These are phyloP conservation scores for Penicillium pulvis DNA, from an alignment of 495 filamentous ascomycete genomes.

Conservation along the genomic window DNA sequence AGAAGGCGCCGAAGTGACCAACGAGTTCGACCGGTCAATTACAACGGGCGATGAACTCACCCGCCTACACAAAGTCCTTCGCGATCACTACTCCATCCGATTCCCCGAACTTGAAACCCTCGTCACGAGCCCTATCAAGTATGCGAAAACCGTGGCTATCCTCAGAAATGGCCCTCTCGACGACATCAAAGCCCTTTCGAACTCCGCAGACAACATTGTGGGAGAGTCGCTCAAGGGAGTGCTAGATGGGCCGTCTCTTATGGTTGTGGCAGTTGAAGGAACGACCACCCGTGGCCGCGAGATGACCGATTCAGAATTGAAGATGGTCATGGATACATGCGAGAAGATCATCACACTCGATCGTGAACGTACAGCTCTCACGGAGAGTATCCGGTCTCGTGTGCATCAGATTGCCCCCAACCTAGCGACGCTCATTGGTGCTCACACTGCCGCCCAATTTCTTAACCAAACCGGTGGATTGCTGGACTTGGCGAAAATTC, in stretches of 20 bases:
- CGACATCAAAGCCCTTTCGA: constrained; percentile 73
- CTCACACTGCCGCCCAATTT: constrained; percentile 93
- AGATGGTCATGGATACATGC: constrained; percentile 75
- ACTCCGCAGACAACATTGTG: constrained; percentile 72
- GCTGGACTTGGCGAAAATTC: constrained; percentile 84
- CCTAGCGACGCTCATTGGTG: constrained; percentile 87
- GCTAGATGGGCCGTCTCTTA: constrained; percentile 83
- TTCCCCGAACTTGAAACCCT: constrained; percentile 97
- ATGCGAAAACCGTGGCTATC: constrained; percentile 93
- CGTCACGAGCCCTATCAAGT: constrained; percentile 88
- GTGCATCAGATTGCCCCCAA: constrained; percentile 97
- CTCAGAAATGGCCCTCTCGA: constrained; percentile 92
- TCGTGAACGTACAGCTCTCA: constrained; percentile 81
- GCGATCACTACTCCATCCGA: constrained; percentile 91
- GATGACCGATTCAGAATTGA: constrained; percentile 73
- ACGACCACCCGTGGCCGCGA: constrained; percentile 81
- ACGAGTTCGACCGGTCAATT: constrained; percentile 92
- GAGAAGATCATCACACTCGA: constrained; percentile 86
- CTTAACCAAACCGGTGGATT: constrained; percentile 92
- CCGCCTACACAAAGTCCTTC: constrained; percentile 90
- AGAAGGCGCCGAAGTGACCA: constrained; percentile 47
- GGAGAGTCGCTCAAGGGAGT: constrained; percentile 73
- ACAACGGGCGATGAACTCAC: constrained; percentile 89
- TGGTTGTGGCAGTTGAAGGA: constrained; percentile 96
- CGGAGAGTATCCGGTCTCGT: constrained; percentile 94